Evolutionary conservation across 441 rosid genomes (phyloP).

Genomic region (Dalechampia spathulata): DNA sequence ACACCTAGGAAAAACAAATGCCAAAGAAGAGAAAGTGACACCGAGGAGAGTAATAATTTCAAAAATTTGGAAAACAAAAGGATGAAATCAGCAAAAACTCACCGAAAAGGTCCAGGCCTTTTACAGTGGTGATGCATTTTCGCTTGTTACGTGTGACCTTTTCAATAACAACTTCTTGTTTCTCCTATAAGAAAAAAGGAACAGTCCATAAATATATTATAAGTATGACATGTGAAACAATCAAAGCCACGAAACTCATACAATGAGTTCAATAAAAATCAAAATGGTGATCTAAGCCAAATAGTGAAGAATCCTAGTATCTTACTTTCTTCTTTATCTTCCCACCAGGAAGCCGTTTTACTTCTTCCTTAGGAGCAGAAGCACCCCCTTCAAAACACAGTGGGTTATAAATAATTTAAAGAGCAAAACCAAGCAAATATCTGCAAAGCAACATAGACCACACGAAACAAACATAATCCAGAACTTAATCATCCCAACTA

Average conservation of each 20-base stretch:
- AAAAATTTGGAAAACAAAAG: not conserved
- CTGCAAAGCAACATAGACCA: no score
- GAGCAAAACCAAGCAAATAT: no score
- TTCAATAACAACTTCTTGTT: slow-evolving; percentile 84
- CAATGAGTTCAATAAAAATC: not conserved
- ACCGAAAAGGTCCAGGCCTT: slow-evolving; percentile 95
- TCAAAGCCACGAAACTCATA: not conserved
- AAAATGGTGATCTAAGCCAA: not conserved
- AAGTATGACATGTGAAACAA: not conserved
- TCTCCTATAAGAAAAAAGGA: slow-evolving; percentile 38
- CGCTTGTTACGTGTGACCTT: slow-evolving; percentile 90
- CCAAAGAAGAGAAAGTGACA: not conserved
- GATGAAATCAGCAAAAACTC: slow-evolving; percentile 22
- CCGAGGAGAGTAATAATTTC: not conserved
- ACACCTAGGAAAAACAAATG: slow-evolving; percentile 42
- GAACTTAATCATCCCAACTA: not conserved
- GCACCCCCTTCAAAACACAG: slow-evolving; percentile 21
- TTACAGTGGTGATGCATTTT: slow-evolving; percentile 80
- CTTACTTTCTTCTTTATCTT: slow-evolving; percentile 91
- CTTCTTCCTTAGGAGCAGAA: slow-evolving; percentile 60
- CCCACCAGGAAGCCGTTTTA: slow-evolving; percentile 92
- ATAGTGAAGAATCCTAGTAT: not conserved
- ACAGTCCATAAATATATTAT: not conserved
- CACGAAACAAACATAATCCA: not conserved
- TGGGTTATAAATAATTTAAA: not conserved